Percentiles rank a stretch among this genome's conserved stretches.
phyloP scores from a whole-genome alignment of 1,284 basidiomycete species.

The Coniferiporia sulphurascens region DNA sequence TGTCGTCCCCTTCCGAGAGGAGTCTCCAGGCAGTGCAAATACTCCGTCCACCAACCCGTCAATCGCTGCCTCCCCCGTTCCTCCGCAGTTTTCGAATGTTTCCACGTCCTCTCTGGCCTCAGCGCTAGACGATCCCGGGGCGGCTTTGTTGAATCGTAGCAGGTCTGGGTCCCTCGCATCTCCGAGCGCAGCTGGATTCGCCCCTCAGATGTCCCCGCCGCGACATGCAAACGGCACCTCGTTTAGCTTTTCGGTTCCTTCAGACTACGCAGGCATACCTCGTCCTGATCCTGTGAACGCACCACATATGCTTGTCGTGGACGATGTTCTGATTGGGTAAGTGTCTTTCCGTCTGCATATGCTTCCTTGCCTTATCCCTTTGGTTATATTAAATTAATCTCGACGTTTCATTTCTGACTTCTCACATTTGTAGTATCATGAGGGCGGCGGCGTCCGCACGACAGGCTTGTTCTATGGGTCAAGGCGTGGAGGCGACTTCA shows the following conservation, averaged over 20 bases:
- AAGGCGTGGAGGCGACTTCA: conserved; percentile 39
- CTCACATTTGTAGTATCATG: conserved; percentile 36
- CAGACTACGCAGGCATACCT: conserved; percentile 26
- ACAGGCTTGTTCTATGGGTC: conserved; percentile 42
- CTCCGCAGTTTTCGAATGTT: conserved; percentile 14
- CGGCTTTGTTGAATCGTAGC: conserved; percentile 28
- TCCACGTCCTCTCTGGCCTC: conserved; percentile 42
- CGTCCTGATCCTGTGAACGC: conserved; percentile 22
- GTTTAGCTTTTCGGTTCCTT: conserved; percentile 22
- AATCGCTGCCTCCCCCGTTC: conserved; percentile 17
- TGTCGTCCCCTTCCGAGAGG: conserved; percentile 10
- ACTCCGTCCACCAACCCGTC: conserved; percentile 17
- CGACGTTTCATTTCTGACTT: conserved; percentile 13
- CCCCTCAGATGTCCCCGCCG: conserved; percentile 28
- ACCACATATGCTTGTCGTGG: conserved; percentile 35
- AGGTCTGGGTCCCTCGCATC: conserved; percentile 35
- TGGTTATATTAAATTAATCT: conserved; percentile 12
- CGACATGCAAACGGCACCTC: conserved; percentile 27
- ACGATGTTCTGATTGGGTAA: conserved; percentile 37
- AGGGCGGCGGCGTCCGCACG: conserved; percentile 44
- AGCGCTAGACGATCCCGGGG: conserved; percentile 33
- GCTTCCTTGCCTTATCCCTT: conserved; percentile 12
- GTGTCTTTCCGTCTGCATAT: conserved; percentile 26
- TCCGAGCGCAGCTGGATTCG: conserved; percentile 29
- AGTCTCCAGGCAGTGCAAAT: conserved; percentile 12